Conservation (phyloP, 2,329 filamentous ascomycete genomes). For the Talaromyces sp. region DNA sequence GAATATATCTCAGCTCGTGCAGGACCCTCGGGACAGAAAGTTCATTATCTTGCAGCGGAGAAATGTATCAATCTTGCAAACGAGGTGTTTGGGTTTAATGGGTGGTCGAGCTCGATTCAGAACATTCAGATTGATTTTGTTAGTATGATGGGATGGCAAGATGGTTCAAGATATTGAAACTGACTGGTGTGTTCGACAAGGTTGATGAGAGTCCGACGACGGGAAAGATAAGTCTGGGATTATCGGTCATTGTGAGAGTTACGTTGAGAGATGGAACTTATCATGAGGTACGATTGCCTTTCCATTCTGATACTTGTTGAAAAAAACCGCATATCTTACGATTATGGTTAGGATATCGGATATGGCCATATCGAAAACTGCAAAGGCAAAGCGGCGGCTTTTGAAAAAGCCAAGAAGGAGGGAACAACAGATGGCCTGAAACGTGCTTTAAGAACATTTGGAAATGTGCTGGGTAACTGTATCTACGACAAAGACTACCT, state of each 20-base stretch:
- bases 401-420: conserved; percentile 98
- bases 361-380: conserved; percentile 97
- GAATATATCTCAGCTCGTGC: conserved; percentile 89
- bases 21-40: conserved; percentile 78
- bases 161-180: neutral
- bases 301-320: too few relatives aligned
- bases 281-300: conserved; percentile 62
- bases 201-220: conserved; percentile 79
- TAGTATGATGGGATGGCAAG: conserved; percentile 27
- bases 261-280: conserved; percentile 92
- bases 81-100: conserved; percentile 94
- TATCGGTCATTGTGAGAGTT: conserved; percentile 88
- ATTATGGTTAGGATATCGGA: conserved; percentile 67
- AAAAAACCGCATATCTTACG: neutral
- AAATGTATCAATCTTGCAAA: conserved; percentile 96
- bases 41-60: conserved; percentile 93
- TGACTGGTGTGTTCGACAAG: conserved; percentile 32
- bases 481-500: conserved; percentile 97
- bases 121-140: conserved; percentile 93
- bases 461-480: conserved; percentile 96
- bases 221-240: conserved; percentile 75
- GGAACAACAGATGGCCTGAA: conserved; percentile 94
- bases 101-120: conserved; percentile 94
- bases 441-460: conserved; percentile 83
- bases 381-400: conserved; percentile 90